Base-by-base conservation (phyloP, 805 yeast genomes). In the Saturnispora diversa region DNA sequence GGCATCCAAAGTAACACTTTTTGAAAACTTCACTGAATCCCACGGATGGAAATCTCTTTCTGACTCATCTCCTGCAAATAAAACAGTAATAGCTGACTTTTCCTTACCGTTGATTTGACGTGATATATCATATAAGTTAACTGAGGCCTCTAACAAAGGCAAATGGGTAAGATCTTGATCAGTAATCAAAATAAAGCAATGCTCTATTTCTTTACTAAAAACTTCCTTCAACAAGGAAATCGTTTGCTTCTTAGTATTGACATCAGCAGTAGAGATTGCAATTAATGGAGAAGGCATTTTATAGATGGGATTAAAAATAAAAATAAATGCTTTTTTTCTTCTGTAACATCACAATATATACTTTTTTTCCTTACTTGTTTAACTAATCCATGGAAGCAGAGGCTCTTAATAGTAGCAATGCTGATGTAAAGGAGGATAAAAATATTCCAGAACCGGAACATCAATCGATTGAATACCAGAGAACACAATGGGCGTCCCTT, bases 401-500 rank as follows among this genome's bases (percentile, higher is more conserved):
- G n/a, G n/a, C n/a, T n/a, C n/a, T n/a, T n/a, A n/a, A n/a, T n/a
- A n/a, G n/a, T n/a, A n/a, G n/a, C n/a, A n/a, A n/a, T n/a, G n/a
- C n/a, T n/a, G n/a, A n/a, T n/a, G n/a, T n/a, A n/a, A n/a, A n/a
- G n/a, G n/a, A n/a, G n/a, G n/a, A n/a, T n/a, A n/a, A n/a, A n/a
- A n/a, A n/a, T n/a, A n/a, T n/a, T n/a, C n/a, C n/a, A n/a, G n/a
- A n/a, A n/a, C n/a, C n/a, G n/a, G n/a, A n/a, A n/a, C n/a, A n/a
- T n/a, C n/a, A n/a, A n/a, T n/a, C n/a, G 12, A 9, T 19, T n/a
- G 6, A 68, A 40, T 56, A 53, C 39, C 90, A 84, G 48, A 56
- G 63, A 40, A 44, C 68, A 29, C 65, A 67, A 44, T 84, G 94
- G 94, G 74, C 68, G 24, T 53, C 57, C 19, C 58, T 76, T 31